Conservation (phyloP, 2,329 filamentous ascomycete genomes). For the Penicillium fuscoglaucum region DNA sequence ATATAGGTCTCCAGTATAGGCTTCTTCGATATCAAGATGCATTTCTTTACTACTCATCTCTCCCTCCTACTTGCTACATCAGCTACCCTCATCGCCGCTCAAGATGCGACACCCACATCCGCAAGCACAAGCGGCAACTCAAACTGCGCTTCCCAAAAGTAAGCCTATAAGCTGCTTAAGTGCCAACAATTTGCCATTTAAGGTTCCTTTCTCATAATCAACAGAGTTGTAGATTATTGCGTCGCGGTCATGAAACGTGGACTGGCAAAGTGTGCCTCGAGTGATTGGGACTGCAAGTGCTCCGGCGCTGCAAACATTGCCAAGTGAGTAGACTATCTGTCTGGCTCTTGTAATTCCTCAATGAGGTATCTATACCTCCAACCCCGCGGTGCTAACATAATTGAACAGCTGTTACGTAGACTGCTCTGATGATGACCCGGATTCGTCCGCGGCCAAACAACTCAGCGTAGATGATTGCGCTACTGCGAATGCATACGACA, state of each 20-base stretch:
- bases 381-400: background rate
- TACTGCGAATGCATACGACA: slow-evolving; percentile 24
- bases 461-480: slow-evolving; percentile 19
- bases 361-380: background rate
- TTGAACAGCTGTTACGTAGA: slow-evolving; percentile 21
- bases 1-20: background rate
- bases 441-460: slow-evolving; percentile 14
- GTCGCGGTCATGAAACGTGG: slow-evolving; percentile 15
- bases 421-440: slow-evolving; percentile 19
- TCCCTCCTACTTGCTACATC: slow-evolving; percentile 7
- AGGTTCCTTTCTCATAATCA: background rate
- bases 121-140: slow-evolving; percentile 2
- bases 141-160: slow-evolving; percentile 17
- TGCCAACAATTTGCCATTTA: no score
- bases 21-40: slow-evolving; percentile 2
- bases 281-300: slow-evolving; percentile 27
- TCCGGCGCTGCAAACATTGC: slow-evolving; percentile 22
- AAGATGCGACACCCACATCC: slow-evolving; percentile 8
- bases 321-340: slow-evolving; percentile 14
- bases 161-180: slow-evolving; percentile 1
- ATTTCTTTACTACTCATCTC: background rate
- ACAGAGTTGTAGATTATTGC: slow-evolving; percentile 22
- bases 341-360: no score
- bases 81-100: slow-evolving; percentile 9
- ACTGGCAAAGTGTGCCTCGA: slow-evolving; percentile 13